Base-by-base conservation (phyloP, 2,329 filamentous ascomycete species). In the Exophiala oligosperma region DNA sequence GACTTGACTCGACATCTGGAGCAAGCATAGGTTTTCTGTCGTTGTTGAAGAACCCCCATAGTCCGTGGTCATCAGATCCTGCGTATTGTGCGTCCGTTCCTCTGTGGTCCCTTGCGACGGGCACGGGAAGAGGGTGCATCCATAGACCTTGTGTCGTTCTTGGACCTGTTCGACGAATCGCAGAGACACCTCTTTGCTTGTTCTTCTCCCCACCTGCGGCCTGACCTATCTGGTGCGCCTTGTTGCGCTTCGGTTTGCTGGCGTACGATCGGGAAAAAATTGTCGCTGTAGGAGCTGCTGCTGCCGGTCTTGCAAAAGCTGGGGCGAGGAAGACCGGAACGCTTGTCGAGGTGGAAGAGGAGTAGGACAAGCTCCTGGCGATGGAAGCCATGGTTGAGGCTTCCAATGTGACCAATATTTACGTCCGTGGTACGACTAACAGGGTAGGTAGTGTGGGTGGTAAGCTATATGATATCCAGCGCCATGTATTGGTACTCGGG, bases 31-130 rank as follows among this genome's bases (percentile, higher is more conserved):
- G 76, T 69, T 85, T 83, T 64, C 84, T 84, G 64, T 87, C 82
- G 62, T 81, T 81, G 68, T 87, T 85, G 76, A 99, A 97, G 77
- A 99, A 99, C 1, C 84, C 88, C 89, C 90, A 97, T 9, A 99
- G 86, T 29, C 92, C 93, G 75, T 99, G 94, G 64, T 92, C 77
- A 28, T 85, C 81, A 70, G 91, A 87, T 35, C 79, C 82, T 59
- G 76, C 72, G 48, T 79, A 72, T 57, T 74, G 69, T 21, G 74
- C 63, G 3, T 84, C 81, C 60, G 81, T 80, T 1, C 78, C 77
- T 56, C 87, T 80, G 23, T 78, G 73, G 14, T 56, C 52, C 41
- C 61, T 40, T n/a, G 58, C 54, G 5, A 85, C 84, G 5, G 94
- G 92, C 69, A 83, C 81, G 0, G 93, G 93, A 55, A 96, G 78